Conservation (phyloP, 306 rosid species). For the Arachis hypogaea region DNA sequence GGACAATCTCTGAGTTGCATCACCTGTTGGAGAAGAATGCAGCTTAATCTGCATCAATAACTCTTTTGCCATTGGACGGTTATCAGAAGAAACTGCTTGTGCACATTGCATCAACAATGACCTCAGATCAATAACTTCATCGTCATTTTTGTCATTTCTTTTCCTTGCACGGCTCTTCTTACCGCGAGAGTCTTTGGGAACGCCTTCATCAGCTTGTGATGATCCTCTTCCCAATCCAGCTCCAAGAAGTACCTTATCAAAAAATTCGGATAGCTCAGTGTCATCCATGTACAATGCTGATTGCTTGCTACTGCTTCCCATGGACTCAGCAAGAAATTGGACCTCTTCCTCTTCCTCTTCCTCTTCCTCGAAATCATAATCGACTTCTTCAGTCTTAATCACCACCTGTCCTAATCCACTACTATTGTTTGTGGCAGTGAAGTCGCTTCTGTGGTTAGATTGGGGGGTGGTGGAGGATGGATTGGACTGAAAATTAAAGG, state of each 20-base stretch:
- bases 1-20: conserved; percentile 62
- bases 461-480: conserved; percentile 29
- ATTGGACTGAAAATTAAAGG: conserved; percentile 40
- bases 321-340: conserved; percentile 43
- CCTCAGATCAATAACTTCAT: conserved; percentile 56
- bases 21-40: conserved; percentile 63
- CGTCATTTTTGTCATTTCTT: conserved; percentile 36
- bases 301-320: conserved; percentile 38
- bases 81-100: conserved; percentile 60
- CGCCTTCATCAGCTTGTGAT: conserved; percentile 12
- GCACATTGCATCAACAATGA: conserved; percentile 57
- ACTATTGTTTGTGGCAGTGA: neutral
- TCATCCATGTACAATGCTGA: conserved; percentile 48
- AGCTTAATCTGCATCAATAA: conserved; percentile 59
- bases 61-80: conserved; percentile 45
- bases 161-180: conserved; percentile 40
- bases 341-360: conserved; percentile 46
- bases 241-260: conserved; percentile 56
- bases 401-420: conserved; percentile 29
- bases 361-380: conserved; percentile 40
- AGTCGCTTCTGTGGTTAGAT: conserved; percentile 2
- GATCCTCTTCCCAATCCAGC: conserved; percentile 23
- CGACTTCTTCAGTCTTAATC: conserved; percentile 33
- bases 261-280: conserved; percentile 53
- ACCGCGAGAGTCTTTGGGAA: conserved; percentile 13